These are phyloP conservation scores for Sphaerobolus stellatus DNA, from an alignment of 1,284 basidiomycete species.

Conservation along the genomic window DNA sequence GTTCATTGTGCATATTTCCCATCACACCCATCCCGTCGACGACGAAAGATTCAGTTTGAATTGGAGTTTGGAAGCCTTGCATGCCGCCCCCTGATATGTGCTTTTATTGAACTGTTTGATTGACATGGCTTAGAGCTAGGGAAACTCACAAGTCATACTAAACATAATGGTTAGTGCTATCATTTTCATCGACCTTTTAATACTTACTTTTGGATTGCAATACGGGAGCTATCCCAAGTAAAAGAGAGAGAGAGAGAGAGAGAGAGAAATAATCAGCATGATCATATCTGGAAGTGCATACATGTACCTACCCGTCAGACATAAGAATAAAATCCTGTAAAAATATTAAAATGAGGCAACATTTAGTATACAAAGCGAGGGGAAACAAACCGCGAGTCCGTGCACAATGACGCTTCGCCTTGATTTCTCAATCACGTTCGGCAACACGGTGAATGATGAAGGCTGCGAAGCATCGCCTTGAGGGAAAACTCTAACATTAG, in stretches of 20 bases:
- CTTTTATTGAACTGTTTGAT: constrained; percentile 23
- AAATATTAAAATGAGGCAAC: not conserved
- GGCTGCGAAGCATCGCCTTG: constrained; percentile 59
- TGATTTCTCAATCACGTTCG: constrained; percentile 74
- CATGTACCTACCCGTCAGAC: constrained; percentile 58
- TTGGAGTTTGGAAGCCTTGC: constrained; percentile 65
- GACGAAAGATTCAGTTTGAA: constrained; percentile 61
- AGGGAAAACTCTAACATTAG: constrained; percentile 59
- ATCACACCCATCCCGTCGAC: constrained; percentile 67
- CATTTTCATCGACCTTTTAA: not conserved
- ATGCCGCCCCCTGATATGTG: constrained; percentile 51
- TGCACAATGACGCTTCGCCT: constrained; percentile 68
- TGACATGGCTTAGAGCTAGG: not conserved
- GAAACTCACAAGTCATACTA: constrained; percentile 66
- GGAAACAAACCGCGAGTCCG: constrained; percentile 47
- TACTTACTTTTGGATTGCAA: constrained; percentile 66
- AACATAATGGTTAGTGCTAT: not conserved
- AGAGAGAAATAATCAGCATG: constrained; percentile 3
- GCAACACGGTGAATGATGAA: constrained; percentile 61
- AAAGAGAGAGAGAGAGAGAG: not conserved
- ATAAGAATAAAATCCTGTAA: constrained; percentile 63
- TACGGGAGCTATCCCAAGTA: constrained; percentile 45
- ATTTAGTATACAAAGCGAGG: not conserved
- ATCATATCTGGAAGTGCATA: not conserved
- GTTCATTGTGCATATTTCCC: constrained; percentile 63